phyloP scores from a whole-genome alignment of 306 rosid species.

The Vigna reflexopilosa region DNA sequence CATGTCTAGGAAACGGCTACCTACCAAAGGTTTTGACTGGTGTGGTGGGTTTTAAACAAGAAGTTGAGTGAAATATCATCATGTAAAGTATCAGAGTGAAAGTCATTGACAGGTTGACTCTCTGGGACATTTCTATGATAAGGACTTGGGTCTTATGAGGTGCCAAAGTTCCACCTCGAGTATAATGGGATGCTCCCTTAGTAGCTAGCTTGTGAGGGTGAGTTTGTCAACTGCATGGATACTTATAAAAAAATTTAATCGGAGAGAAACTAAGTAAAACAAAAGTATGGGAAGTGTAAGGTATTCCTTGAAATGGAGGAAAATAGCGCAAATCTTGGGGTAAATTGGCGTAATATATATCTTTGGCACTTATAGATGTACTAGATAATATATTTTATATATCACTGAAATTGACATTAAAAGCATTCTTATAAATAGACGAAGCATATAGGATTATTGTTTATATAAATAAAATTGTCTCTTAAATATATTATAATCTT shows the following conservation, averaged over 20 bases:
- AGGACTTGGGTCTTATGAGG: too few relatives aligned
- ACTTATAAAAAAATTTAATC: neutral
- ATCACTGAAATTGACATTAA: constrained; percentile 8
- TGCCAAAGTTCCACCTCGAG: too few relatives aligned
- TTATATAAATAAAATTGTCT: constrained; percentile 1
- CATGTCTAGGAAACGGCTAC: too few relatives aligned
- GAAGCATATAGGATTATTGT: neutral
- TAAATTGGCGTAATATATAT: neutral
- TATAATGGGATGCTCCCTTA: too few relatives aligned
- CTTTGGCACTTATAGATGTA: neutral
- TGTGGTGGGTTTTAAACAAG: too few relatives aligned
- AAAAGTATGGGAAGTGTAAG: constrained; percentile 7
- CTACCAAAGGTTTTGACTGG: too few relatives aligned
- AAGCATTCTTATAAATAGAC: neutral
- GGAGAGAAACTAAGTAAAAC: constrained; percentile 1
- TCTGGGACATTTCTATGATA: too few relatives aligned
- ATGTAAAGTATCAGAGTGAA: too few relatives aligned
- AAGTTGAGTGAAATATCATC: too few relatives aligned
- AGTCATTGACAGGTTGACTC: too few relatives aligned
- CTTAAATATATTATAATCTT: neutral
- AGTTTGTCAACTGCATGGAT: too few relatives aligned
- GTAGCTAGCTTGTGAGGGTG: too few relatives aligned
- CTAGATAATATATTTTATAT: neutral
- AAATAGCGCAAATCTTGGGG: neutral
- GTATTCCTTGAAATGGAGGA: constrained; percentile 16